A percentile compares a stretch with the other conserved stretches of the same genome.
These are phyloP conservation scores for Trichocladium antarcticum DNA, from an alignment of 495 filamentous ascomycete genomes.

Conservation along the genomic window DNA sequence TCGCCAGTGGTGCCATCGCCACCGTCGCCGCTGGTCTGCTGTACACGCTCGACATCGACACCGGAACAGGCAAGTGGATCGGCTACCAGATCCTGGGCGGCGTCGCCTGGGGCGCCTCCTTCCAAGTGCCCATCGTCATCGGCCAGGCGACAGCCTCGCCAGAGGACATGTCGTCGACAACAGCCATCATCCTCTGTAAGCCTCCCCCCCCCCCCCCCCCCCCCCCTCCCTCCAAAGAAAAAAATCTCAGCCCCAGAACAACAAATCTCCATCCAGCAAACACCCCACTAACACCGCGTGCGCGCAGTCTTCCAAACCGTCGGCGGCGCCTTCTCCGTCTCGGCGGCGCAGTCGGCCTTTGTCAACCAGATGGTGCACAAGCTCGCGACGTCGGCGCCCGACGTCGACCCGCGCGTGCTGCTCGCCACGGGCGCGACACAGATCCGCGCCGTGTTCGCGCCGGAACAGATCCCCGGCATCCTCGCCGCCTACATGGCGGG, in stretches of 20 bases:
- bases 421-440: constrained; percentile 31
- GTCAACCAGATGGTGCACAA: constrained; percentile 33
- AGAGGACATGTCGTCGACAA: constrained; percentile 24
- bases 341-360: constrained; percentile 40
- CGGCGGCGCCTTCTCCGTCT: constrained; percentile 39
- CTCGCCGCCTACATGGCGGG: constrained; percentile 49
- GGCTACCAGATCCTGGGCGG: constrained; percentile 51
- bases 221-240: background rate
- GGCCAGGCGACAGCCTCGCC: constrained; percentile 42
- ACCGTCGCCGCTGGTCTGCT: constrained; percentile 45
- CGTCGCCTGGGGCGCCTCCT: constrained; percentile 38
- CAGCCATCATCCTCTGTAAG: constrained; percentile 42
- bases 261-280: constrained; percentile 4
- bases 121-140: constrained; percentile 45
- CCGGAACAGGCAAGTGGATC: constrained; percentile 40
- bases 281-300: constrained; percentile 26
- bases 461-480: constrained; percentile 38
- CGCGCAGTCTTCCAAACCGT: constrained; percentile 44
- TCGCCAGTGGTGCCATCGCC: constrained; percentile 45
- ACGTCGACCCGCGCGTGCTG: constrained; percentile 31
- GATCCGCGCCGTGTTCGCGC: constrained; percentile 30
- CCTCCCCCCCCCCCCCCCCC: background rate
- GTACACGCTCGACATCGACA: constrained; percentile 37
- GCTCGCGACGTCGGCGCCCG: constrained; percentile 30
- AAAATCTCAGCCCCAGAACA: no score